Conservation (phyloP, 2,329 filamentous ascomycete genomes). For the Pseudogymnoascus sp. region DNA sequence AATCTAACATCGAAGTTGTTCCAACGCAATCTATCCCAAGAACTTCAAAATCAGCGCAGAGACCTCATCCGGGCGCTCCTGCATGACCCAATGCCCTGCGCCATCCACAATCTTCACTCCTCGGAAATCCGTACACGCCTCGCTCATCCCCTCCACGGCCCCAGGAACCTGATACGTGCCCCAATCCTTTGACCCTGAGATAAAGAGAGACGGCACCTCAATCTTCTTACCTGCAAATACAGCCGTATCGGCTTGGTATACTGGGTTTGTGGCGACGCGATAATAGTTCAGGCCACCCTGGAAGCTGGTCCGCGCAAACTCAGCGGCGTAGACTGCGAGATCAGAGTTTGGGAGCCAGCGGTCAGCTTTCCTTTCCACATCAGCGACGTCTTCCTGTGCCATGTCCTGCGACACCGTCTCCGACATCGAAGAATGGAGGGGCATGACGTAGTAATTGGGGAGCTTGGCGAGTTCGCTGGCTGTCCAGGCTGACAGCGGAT, state of each 20-base stretch:
- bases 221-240: slow-evolving; percentile 54
- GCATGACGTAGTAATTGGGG: slow-evolving; percentile 65
- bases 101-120: slow-evolving; percentile 46
- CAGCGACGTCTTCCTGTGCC: slow-evolving; percentile 39
- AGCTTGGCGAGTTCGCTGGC: slow-evolving; percentile 50
- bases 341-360: slow-evolving; percentile 52
- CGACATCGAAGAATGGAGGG: slow-evolving; percentile 48
- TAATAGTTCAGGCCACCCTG: slow-evolving; percentile 64
- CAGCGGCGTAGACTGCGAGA: slow-evolving; percentile 50
- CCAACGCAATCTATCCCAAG: slow-evolving; percentile 11
- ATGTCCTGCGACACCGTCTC: slow-evolving; percentile 48
- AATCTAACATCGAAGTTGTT: background rate
- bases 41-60: slow-evolving; percentile 40
- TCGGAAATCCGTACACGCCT: slow-evolving; percentile 45
- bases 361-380: slow-evolving; percentile 30
- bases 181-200: slow-evolving; percentile 59
- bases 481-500: slow-evolving; percentile 46
- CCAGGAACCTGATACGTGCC: slow-evolving; percentile 61
- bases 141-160: slow-evolving; percentile 49
- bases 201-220: slow-evolving; percentile 51
- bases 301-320: slow-evolving; percentile 56
- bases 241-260: slow-evolving; percentile 42
- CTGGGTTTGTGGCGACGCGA: slow-evolving; percentile 47
- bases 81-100: slow-evolving; percentile 64
- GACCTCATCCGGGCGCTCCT: slow-evolving; percentile 53